Base-by-base conservation (phyloP, 345 rosid genomes). In the Arabidopsis suecica region DNA sequence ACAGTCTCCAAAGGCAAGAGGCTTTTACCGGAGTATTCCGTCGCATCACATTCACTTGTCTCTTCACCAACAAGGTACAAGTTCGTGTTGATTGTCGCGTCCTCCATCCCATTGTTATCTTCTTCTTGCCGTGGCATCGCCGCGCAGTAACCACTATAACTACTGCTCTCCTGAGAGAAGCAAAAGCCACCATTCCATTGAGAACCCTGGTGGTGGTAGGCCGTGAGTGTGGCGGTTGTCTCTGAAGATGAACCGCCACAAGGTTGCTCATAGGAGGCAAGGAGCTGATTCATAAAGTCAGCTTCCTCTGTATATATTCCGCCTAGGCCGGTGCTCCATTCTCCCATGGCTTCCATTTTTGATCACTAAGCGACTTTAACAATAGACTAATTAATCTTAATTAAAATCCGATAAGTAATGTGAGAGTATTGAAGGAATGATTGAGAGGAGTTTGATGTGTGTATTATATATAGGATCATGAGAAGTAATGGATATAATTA, bases 251-350 rank as follows among this genome's bases (percentile, higher is more conserved):
- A 70, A 60, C 68, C 61, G 75, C 70, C 74, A 64, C 64, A 25
- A 5, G 82, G 59, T 20, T 72, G 60, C 2, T 82, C 75, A 70
- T 53, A 79, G 33, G 80, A 78, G 2, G 79, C 82, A 1, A 88
- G 87, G 79, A 91, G 78, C 30, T 88, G 88, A 37, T 86, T 86
- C 90, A 87, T 79, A 85, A 90, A 87, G 60, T 93, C 88, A 51
- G 86, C 83, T 77, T 93, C 98, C 51, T 93, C 94, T 45, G 74
- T 62, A 61, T 74, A 80, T 75, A 86, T 76, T 56, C 86, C 91
- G 23, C 84, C 69, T 2, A 87, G 78, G 63, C 76, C 81, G 44
- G 80, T 81, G 64, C 47, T 55, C 95, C 96, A 90, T 30, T 85
- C 91, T 60, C 80, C 89, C 79, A 82, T 75, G 20, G 83, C 64